Percentiles rank a stretch among this genome's conserved stretches.
These are phyloP conservation scores for Phytopythium sindhum DNA, from an alignment of 352 stramenopile genomes.

Conservation along the genomic window DNA sequence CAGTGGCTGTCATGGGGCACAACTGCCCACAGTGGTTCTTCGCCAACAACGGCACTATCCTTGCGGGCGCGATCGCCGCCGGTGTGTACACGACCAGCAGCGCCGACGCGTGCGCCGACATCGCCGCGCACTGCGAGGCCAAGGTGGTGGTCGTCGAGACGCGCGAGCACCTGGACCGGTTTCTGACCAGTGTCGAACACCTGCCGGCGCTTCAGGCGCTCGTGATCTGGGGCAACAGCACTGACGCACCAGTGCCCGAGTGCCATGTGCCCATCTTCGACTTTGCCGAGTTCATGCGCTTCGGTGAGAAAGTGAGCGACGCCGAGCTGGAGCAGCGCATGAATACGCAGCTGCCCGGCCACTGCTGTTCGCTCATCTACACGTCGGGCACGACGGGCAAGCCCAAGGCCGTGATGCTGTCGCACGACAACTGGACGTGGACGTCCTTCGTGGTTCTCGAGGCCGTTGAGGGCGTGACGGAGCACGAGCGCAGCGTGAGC, in stretches of 20 bases:
- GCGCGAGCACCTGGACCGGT: constrained; percentile 67
- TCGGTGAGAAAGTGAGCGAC: constrained; percentile 37
- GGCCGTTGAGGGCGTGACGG: constrained; percentile 41
- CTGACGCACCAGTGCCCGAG: constrained; percentile 21
- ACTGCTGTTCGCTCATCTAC: constrained; percentile 89
- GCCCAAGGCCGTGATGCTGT: constrained; percentile 75
- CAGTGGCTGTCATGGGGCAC: constrained; percentile 79
- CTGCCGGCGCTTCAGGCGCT: constrained; percentile 72
- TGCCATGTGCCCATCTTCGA: constrained; percentile 49
- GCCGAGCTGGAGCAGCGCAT: constrained; percentile 37
- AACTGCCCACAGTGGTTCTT: constrained; percentile 88
- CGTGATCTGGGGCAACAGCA: constrained; percentile 61
- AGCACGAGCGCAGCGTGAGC: constrained; percentile 63
- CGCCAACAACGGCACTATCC: constrained; percentile 72
- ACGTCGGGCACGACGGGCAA: constrained; percentile 80
- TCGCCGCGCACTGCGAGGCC: constrained; percentile 74
- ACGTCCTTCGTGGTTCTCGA: constrained; percentile 52
- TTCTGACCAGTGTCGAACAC: constrained; percentile 53
- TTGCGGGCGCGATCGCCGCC: constrained; percentile 71
- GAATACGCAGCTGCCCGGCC: constrained; percentile 37
- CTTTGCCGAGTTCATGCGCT: constrained; percentile 55
- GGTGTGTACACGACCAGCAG: constrained; percentile 87
- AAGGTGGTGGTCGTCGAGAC: constrained; percentile 79
- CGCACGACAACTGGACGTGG: constrained; percentile 76
- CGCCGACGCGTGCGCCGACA: constrained; percentile 69